A percentile compares a stretch with the other conserved stretches of the same genome.
Evolutionary conservation across 1,139 yeast species (phyloP).

Genomic region (Suhomyces yuchorum): DNA sequence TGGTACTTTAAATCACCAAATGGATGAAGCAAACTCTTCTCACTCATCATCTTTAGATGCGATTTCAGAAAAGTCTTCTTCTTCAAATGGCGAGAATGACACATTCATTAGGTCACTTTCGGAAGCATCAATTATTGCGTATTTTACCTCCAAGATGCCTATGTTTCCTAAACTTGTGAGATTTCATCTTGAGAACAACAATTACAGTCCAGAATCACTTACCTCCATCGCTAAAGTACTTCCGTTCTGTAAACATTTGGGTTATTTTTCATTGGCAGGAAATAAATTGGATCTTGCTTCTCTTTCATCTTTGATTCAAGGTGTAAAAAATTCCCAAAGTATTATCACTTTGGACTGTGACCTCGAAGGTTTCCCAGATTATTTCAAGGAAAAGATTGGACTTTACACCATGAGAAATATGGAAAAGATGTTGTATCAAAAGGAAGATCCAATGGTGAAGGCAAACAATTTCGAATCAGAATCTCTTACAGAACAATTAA

Average conservation of each 20-base stretch:
- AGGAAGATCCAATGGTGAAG: slow-evolving; percentile 14
- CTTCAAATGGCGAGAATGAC: not conserved
- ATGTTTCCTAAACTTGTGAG: slow-evolving; percentile 57
- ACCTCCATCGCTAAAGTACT: slow-evolving; percentile 60
- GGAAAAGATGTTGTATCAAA: slow-evolving; percentile 44
- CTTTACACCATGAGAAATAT: slow-evolving; percentile 71
- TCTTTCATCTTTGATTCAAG: slow-evolving; percentile 44
- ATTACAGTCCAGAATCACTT: slow-evolving; percentile 48
- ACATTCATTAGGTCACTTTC: not conserved
- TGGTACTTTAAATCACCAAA: slow-evolving; percentile 21
- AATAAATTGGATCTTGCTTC: slow-evolving; percentile 51
- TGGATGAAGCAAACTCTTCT: not conserved
- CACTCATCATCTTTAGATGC: not conserved
- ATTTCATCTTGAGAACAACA: slow-evolving; percentile 63
- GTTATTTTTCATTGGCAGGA: slow-evolving; percentile 62
- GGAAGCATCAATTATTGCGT: slow-evolving; percentile 32
- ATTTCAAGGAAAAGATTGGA: slow-evolving; percentile 60
- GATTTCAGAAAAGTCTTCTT: not conserved
- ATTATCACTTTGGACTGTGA: slow-evolving; percentile 46
- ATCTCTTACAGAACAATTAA: slow-evolving; percentile 42
- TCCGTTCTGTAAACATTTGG: slow-evolving; percentile 61
- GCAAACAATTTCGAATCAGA: slow-evolving; percentile 32
- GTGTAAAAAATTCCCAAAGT: slow-evolving; percentile 42
- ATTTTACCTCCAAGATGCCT: slow-evolving; percentile 57
- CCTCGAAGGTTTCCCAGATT: slow-evolving; percentile 37